Conservation (phyloP, 108 stramenopile species). For the Cyclotella choctawhatcheeana region DNA sequence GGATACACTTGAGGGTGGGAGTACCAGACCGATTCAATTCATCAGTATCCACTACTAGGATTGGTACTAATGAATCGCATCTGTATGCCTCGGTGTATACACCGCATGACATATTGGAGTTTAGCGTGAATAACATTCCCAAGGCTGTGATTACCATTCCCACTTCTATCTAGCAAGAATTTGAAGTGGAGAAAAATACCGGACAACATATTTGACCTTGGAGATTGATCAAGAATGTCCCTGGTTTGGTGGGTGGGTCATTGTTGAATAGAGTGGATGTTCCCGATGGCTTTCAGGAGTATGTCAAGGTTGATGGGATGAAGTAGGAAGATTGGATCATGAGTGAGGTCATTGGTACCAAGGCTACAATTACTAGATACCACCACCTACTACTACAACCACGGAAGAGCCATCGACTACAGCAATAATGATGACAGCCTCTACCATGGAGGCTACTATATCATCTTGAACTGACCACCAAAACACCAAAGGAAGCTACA, state of each 20-base stretch:
- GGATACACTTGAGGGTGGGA: no score
- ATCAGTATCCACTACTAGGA: no score
- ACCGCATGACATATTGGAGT: slow-evolving; percentile 39
- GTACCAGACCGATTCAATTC: no score
- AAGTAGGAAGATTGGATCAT: slow-evolving; percentile 21
- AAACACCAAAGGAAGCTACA: not conserved
- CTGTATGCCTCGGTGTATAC: slow-evolving; percentile 39
- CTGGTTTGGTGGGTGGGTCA: slow-evolving; percentile 28
- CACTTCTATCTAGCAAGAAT: slow-evolving; percentile 24
- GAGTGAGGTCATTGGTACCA: slow-evolving; percentile 2
- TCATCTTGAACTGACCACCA: not conserved
- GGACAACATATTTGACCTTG: slow-evolving; percentile 37
- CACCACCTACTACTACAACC: slow-evolving; percentile 12
- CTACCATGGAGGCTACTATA: not conserved
- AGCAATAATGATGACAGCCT: not conserved
- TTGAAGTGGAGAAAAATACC: slow-evolving; percentile 20
- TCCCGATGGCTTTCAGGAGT: slow-evolving; percentile 35
- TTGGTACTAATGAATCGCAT: no score
- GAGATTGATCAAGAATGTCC: slow-evolving; percentile 43
- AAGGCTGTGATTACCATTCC: slow-evolving; percentile 28
- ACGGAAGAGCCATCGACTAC: slow-evolving; percentile 18
- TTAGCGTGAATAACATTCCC: slow-evolving; percentile 34
- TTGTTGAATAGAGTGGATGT: slow-evolving; percentile 29
- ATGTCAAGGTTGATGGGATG: slow-evolving; percentile 47
- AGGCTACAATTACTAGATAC: not conserved